A percentile compares a stretch with the other conserved stretches of the same genome.
phyloP scores from a whole-genome alignment of 2,329 filamentous ascomycete genomes.

The Neonectria hederae region DNA sequence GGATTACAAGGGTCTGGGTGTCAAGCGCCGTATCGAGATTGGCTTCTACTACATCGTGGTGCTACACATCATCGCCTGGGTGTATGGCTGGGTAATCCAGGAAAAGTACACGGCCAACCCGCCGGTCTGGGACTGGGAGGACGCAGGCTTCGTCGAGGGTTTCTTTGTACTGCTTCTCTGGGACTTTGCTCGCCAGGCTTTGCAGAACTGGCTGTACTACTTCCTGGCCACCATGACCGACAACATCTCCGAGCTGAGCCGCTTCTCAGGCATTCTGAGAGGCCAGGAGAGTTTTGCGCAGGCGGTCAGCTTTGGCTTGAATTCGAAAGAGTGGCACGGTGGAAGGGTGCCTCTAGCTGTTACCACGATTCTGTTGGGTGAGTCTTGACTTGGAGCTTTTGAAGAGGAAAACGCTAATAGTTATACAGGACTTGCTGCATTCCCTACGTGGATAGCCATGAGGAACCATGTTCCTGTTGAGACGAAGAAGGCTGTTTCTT shows the following conservation, averaged over 20 bases:
- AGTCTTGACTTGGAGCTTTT: conserved; percentile 10
- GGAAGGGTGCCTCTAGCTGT: conserved; percentile 51
- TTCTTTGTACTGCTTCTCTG: conserved; percentile 60
- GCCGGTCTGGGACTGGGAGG: conserved; percentile 52
- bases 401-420: background rate
- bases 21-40: conserved; percentile 49
- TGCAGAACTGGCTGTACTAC: conserved; percentile 67
- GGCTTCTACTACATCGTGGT: conserved; percentile 58
- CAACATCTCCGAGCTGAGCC: conserved; percentile 62
- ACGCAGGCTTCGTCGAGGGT: conserved; percentile 55
- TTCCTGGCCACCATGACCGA: conserved; percentile 64
- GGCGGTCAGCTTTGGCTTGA: conserved; percentile 52
- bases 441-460: conserved; percentile 35
- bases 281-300: conserved; percentile 55
- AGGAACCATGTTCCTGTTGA: conserved; percentile 43
- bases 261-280: conserved; percentile 51
- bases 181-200: conserved; percentile 60
- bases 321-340: conserved; percentile 50
- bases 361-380: conserved; percentile 52
- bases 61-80: conserved; percentile 58
- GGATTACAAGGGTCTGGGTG: conserved; percentile 12
- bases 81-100: conserved; percentile 63
- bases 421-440: background rate
- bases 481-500: background rate
- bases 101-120: conserved; percentile 57